Base-by-base conservation (phyloP, 495 filamentous ascomycete species). In the Cercophora newfieldiana region DNA sequence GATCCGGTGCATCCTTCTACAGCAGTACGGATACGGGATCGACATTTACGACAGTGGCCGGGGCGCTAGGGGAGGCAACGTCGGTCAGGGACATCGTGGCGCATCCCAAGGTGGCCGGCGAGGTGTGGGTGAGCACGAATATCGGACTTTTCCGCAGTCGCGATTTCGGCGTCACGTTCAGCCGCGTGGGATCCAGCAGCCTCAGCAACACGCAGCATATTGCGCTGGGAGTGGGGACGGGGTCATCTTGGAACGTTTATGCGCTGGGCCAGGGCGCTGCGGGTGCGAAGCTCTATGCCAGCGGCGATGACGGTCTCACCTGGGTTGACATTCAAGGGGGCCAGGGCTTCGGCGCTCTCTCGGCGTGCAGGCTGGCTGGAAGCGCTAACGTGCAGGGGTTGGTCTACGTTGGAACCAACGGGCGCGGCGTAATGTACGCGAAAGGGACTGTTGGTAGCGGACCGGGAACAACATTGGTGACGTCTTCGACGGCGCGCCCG, bases 341-440 rank as follows among this genome's bases (percentile, higher is more conserved):
- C 7, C 82, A 87, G 61, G 82, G 84, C 2, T 86, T 87, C 64
- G 85, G 84, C 7, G 69, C 79, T 5, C 78, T 84, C 7, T 73
- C 76, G 59, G 70, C 74, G 37, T 81, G 79, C 64, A 77, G 72
- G 60, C 71, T 86, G 16, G 79, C 77, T 14, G 84, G 82, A 16
- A 84, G 82, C 65, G 77, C 77, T 61, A 82, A 81, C 26, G 77
- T 77, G 7, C 79, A 78, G 24, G 82, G 82, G 21, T 81, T 80
- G 64, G 85, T 88, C 0, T 87, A 82, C 64, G 77, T 87, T 31
- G 86, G 85, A 0, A 87, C 85, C 0, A 87, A 88, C 53, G 86
- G 86, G 0, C 78, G 85, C 2, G 85, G 85, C 44, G 84, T 86
- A 5, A 79, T 88, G 29, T 86, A 81, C 65, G 84, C 76, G 12